Conservation (phyloP, 1,284 basidiomycete species). For the Rhodotorula sp. region DNA sequence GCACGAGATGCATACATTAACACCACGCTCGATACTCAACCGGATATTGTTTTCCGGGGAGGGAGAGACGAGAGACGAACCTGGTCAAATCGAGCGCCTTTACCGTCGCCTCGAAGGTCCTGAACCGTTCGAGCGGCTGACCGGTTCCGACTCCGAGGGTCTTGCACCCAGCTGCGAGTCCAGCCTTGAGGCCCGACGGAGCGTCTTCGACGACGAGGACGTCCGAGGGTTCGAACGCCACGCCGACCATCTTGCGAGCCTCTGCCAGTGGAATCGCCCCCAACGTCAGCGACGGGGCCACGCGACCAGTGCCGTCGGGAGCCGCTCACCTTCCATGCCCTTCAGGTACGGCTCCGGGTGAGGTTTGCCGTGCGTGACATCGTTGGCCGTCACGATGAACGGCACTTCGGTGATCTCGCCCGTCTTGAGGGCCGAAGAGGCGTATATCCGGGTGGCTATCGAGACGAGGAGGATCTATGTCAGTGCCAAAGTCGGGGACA, state of each 20-base stretch:
- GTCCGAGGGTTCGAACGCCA: conserved; percentile 17
- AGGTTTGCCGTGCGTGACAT: conserved; percentile 73
- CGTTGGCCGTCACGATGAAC: conserved; percentile 66
- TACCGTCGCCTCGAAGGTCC: conserved; percentile 31
- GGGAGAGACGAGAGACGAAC: not conserved
- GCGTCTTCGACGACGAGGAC: conserved; percentile 66
- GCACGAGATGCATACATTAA: no score
- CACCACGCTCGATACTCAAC: no score
- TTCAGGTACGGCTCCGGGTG: conserved; percentile 72
- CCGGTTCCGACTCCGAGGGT: conserved; percentile 67
- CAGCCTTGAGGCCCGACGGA: conserved; percentile 70
- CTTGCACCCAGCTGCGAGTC: conserved; percentile 66
- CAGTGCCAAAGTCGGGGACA: not conserved
- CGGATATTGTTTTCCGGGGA: no score
- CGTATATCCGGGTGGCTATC: conserved; percentile 40
- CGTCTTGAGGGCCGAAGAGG: conserved; percentile 40
- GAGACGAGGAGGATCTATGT: not conserved
- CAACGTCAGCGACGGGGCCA: not conserved
- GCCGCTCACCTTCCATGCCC: conserved; percentile 49
- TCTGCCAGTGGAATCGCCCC: not conserved
- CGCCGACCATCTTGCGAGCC: conserved; percentile 16
- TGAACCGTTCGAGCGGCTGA: conserved; percentile 52
- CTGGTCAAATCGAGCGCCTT: conserved; percentile 34
- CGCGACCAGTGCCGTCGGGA: no score
- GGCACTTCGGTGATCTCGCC: conserved; percentile 33